Evolutionary conservation across 208 protist species (phyloP).

Genomic region (Balamuthia mandrillaris): DNA sequence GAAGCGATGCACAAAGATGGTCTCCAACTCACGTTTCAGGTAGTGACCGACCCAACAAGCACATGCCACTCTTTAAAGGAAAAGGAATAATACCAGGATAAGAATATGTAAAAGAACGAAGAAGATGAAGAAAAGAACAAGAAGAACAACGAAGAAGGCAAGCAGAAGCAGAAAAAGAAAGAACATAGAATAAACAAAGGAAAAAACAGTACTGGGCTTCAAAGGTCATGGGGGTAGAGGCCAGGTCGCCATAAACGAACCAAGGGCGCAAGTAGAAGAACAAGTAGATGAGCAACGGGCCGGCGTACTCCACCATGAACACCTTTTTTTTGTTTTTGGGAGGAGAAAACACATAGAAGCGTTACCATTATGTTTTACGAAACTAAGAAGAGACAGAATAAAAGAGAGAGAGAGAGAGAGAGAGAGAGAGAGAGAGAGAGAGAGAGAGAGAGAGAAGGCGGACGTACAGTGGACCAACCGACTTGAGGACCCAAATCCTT

Average conservation of each 20-base stretch:
- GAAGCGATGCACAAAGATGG: constrained; percentile 91
- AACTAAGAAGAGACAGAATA: neutral
- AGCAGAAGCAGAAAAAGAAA: constrained; percentile 70
- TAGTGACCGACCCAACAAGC: constrained; percentile 86
- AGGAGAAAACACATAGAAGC: neutral
- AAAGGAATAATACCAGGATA: neutral
- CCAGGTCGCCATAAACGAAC: constrained; percentile 55
- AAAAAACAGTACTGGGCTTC: neutral
- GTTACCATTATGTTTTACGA: neutral
- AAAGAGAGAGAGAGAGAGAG: neutral
- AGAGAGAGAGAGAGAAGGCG: too few relatives aligned
- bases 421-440: neutral
- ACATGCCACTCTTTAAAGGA: constrained; percentile 73
- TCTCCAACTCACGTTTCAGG: constrained; percentile 88
- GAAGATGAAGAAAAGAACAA: neutral
- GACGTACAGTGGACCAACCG: constrained; percentile 9
- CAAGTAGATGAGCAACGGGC: constrained; percentile 83
- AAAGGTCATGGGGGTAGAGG: neutral
- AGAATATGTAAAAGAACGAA: too few relatives aligned
- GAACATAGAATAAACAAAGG: neutral
- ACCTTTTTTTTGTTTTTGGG: constrained; percentile 52
- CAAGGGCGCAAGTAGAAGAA: constrained; percentile 77
- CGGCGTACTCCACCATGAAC: constrained; percentile 90
- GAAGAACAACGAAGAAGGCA: neutral
- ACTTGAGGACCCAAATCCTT: constrained; percentile 19